Evolutionary conservation across 805 yeast genomes (phyloP).

Genomic region (Lachancea waltii): DNA sequence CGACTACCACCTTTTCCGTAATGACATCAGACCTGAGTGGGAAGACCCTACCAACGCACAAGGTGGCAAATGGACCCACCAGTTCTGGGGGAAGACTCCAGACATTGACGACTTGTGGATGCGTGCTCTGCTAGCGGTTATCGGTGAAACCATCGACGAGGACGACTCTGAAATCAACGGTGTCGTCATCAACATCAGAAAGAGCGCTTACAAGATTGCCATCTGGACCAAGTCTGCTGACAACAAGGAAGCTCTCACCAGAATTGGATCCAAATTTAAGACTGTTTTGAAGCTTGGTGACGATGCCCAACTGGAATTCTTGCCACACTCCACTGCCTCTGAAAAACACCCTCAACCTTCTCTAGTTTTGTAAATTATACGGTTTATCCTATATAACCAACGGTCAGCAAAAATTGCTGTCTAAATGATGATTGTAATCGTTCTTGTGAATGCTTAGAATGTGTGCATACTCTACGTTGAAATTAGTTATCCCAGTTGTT

Average conservation of each 20-base stretch:
- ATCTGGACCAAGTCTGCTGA: slow-evolving; percentile 87
- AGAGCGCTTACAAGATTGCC: slow-evolving; percentile 74
- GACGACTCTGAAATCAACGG: slow-evolving; percentile 88
- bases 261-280: slow-evolving; percentile 84
- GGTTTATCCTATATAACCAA: slow-evolving; percentile 5
- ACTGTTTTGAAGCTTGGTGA: slow-evolving; percentile 71
- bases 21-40: slow-evolving; percentile 97
- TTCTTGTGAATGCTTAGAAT: too few species aligned
- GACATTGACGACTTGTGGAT: slow-evolving; percentile 89
- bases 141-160: slow-evolving; percentile 90
- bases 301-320: slow-evolving; percentile 73
- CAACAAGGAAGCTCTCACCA: slow-evolving; percentile 47
- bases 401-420: not conserved
- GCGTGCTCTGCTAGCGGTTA: slow-evolving; percentile 76
- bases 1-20: slow-evolving; percentile 92
- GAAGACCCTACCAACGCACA: slow-evolving; percentile 80
- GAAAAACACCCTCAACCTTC: slow-evolving; percentile 32
- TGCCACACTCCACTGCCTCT: slow-evolving; percentile 31
- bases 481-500: slow-evolving; percentile 9
- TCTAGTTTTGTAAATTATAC: slow-evolving; percentile 28
- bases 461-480: not conserved
- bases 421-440: not conserved
- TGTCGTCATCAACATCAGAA: slow-evolving; percentile 83
- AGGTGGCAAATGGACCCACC: slow-evolving; percentile 94
- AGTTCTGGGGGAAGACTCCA: slow-evolving; percentile 54